Base-by-base conservation (phyloP, 106 monocot species). In the Acanthochlamys bracteata region DNA sequence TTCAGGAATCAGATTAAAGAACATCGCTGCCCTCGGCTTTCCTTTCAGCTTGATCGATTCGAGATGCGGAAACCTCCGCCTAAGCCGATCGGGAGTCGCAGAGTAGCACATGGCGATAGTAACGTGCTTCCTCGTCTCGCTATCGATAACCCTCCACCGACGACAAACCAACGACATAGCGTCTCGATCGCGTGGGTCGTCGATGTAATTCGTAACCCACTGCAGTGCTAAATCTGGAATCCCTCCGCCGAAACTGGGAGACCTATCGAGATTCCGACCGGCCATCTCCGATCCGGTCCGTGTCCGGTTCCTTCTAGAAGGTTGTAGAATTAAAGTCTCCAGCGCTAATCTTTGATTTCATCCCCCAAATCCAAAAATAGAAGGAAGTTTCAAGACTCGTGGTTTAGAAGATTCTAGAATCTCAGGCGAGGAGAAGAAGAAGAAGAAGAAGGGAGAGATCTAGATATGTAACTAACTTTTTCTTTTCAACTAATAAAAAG, bases 11-110 rank as follows among this genome's bases (percentile, higher is more conserved):
- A 96, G 78, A 71, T 96, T 88, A 62, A 73, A 79, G 76, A 88
- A 96, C 95, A 96, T 96, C 25, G 95, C 79, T 2, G 95, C 95
- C 20, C 95, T 60, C 0, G 95, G 95, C 74, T 96, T 96, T 13
- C 88, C 90, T 72, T 96, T 96, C 69, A 96, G 70, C 69, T 83
- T 88, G 43, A 96, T 82, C 14, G 91, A 91, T 65, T 87, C 82
- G 11, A 96, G 70, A 11, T 73, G 24, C 66, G 90, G 90, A 71
- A 96, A 96, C 25, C 95, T 69, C 33, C 74, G 64, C n/a, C 82
- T 69, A 47, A 91, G 95, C 10, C 74, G 77, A 21, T 66, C 74
- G 3, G 95, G 95, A 42, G 53, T 78, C 53, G 85, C 72, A 24
- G 95, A 84, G 80, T 96, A 96, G 66, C 89, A 84, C 55, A 91